phyloP scores from a whole-genome alignment of 2,329 filamentous ascomycete species.

The Cladobotryum mycophilum region DNA sequence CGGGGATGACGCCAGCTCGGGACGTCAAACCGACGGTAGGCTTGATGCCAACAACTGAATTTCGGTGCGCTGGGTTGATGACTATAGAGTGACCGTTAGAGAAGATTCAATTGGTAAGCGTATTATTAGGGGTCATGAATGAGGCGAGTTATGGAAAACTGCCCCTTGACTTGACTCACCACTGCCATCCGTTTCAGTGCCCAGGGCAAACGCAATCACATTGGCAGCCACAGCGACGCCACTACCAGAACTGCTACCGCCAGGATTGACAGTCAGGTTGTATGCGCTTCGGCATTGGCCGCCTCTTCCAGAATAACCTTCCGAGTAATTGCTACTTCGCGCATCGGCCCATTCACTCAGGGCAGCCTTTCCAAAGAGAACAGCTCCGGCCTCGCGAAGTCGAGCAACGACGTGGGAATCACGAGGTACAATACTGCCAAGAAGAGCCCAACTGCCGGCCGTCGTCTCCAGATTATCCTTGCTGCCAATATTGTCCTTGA shows the following conservation, averaged over 20 bases:
- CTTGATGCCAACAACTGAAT: slow-evolving; percentile 66
- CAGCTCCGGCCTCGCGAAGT: slow-evolving; percentile 58
- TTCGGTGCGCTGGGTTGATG: slow-evolving; percentile 65
- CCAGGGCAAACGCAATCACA: slow-evolving; percentile 56
- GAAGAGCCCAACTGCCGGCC: slow-evolving; percentile 60
- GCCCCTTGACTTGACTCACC: slow-evolving; percentile 26
- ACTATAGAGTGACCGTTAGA: slow-evolving; percentile 32
- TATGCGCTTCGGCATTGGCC: slow-evolving; percentile 62
- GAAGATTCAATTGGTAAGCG: too few species aligned
- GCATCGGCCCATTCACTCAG: slow-evolving; percentile 71
- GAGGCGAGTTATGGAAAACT: too few species aligned
- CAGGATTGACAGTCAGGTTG: slow-evolving; percentile 61
- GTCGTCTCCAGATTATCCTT: slow-evolving; percentile 69
- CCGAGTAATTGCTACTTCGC: slow-evolving; percentile 60
- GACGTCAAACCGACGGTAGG: slow-evolving; percentile 70
- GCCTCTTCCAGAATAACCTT: slow-evolving; percentile 59
- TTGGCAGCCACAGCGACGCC: slow-evolving; percentile 60
- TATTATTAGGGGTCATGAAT: too few species aligned
- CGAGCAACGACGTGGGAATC: slow-evolving; percentile 58
- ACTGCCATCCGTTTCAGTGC: slow-evolving; percentile 69
- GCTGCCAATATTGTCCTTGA: slow-evolving; percentile 68
- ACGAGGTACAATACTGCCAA: slow-evolving; percentile 60
- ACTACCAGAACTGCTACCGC: slow-evolving; percentile 62
- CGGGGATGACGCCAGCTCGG: slow-evolving; percentile 57
- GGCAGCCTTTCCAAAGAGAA: slow-evolving; percentile 65